Conservation (phyloP, 352 stramenopile species). For the Globisporangium polare region DNA sequence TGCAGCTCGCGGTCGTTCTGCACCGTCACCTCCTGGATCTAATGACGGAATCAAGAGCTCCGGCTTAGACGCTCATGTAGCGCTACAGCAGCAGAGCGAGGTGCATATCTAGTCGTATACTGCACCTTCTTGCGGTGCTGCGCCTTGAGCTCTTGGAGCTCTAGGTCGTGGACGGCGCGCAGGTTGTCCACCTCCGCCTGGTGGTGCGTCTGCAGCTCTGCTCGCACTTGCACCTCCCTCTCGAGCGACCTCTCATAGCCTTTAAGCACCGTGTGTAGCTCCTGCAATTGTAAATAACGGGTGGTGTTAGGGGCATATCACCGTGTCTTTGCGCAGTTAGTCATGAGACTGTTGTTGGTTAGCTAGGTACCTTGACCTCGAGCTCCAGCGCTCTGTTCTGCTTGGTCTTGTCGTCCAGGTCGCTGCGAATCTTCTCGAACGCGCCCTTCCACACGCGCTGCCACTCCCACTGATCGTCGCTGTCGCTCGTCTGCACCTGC, state of each 20-base stretch:
- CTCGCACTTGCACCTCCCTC: constrained; percentile 21
- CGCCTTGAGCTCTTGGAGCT: constrained; percentile 41
- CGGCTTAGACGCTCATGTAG: background rate
- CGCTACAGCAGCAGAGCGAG: too few relatives aligned
- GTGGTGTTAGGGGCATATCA: background rate
- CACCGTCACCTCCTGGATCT: constrained; percentile 25
- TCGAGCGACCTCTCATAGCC: constrained; percentile 43
- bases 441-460: constrained; percentile 66
- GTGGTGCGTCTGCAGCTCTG: constrained; percentile 35
- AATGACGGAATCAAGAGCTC: background rate
- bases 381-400: constrained; percentile 28
- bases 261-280: constrained; percentile 36
- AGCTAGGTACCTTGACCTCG: constrained; percentile 39
- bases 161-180: constrained; percentile 38
- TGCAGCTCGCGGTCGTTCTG: constrained; percentile 47
- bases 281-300: constrained; percentile 14
- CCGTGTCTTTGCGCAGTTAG: background rate
- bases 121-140: constrained; percentile 51
- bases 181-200: constrained; percentile 42
- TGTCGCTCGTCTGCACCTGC: constrained; percentile 53
- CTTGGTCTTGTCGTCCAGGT: constrained; percentile 29
- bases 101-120: background rate
- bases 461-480: constrained; percentile 69
- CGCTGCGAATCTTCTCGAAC: constrained; percentile 52
- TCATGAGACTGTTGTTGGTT: background rate